Evolutionary conservation across 2,329 filamentous ascomycete genomes (phyloP), one percentile per base, ranked within the genome.

Genomic region (Aureobasidium lini): DNA sequence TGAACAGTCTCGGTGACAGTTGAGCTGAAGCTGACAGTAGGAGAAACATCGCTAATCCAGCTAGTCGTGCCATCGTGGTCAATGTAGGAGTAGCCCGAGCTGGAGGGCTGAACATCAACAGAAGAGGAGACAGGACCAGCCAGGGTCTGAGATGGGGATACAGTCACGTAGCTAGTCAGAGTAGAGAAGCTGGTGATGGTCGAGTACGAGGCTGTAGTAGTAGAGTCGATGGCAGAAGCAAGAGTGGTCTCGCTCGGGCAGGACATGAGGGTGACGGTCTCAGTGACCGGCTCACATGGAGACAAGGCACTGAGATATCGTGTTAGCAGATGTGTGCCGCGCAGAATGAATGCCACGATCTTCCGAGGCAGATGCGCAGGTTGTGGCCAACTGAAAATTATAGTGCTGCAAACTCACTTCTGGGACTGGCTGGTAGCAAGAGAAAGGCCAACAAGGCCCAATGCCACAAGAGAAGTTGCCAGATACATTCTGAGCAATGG

Each of bases 121-220:
- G 18, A 16, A 4, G 44, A 47, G 18, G 40, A 28, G 6, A 23
- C 31, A 15, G 52, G 31, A 13, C 40, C 31, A 56, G 13, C 52
- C 4, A 13, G 13, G n/a, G 28, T 29, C 39, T 37, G 44, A 94
- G 54, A 50, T 36, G 54, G 31, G 43, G 57, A 11, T 6, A 53
- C 37, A 40, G 57, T 46, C 31, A 46, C 47, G 23, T 54, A 58
- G 53, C 64, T 61, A 36, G 64, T 66, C 47, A 67, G 60, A 3
- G 66, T 68, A 13, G 60, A 61, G 36, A 43, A 54, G 47, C 60
- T 53, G 6, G 63, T 63, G 18, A 60, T 42, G n/a, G 52, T 60
- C n/a, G 54, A 42, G 34, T 40, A 48, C 15, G 50, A 49, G 29
- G 56, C 13, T 7, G 13, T 28, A 32, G 52, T 29, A 23, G 56